Evolutionary conservation across 2,329 filamentous ascomycete species (phyloP).

Genomic region (Venturia effusa): DNA sequence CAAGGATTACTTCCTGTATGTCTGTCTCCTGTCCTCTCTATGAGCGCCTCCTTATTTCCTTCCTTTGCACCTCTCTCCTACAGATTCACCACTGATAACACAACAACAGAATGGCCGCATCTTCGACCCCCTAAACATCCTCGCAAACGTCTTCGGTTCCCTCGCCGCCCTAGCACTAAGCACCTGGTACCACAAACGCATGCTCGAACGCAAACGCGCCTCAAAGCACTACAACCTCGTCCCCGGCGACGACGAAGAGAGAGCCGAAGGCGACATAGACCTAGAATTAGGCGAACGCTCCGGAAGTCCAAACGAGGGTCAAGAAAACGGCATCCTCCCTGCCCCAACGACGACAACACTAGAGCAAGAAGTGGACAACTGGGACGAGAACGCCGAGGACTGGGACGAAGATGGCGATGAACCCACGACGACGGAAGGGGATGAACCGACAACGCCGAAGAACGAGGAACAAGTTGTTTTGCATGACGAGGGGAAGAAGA

Average conservation of each 20-base stretch:
- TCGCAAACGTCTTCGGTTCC: constrained; percentile 78
- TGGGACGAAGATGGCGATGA: constrained; percentile 49
- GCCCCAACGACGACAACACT: constrained; percentile 34
- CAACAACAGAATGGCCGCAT: constrained; percentile 32
- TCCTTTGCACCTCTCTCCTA: background rate
- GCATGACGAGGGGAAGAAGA: background rate
- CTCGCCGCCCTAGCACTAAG: constrained; percentile 60
- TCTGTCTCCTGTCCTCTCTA: constrained; percentile 19
- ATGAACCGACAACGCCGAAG: constrained; percentile 15
- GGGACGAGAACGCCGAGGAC: constrained; percentile 75
- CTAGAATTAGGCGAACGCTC: constrained; percentile 62
- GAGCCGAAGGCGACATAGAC: constrained; percentile 37
- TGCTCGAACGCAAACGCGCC: constrained; percentile 76
- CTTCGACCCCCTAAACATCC: constrained; percentile 74
- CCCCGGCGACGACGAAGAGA: constrained; percentile 40
- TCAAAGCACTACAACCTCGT: constrained; percentile 63
- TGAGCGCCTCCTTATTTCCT: background rate
- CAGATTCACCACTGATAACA: background rate
- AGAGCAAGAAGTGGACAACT: constrained; percentile 81
- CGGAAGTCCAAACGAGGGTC: constrained; percentile 16
- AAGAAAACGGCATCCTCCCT: constrained; percentile 11
- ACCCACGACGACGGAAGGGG: constrained; percentile 8
- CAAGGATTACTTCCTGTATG: constrained; percentile 57
- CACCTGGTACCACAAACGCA: constrained; percentile 88
- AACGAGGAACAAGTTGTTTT: constrained; percentile 42